These are phyloP conservation scores for Camelina laxa DNA, from an alignment of 345 rosid species.

Conservation along the genomic window DNA sequence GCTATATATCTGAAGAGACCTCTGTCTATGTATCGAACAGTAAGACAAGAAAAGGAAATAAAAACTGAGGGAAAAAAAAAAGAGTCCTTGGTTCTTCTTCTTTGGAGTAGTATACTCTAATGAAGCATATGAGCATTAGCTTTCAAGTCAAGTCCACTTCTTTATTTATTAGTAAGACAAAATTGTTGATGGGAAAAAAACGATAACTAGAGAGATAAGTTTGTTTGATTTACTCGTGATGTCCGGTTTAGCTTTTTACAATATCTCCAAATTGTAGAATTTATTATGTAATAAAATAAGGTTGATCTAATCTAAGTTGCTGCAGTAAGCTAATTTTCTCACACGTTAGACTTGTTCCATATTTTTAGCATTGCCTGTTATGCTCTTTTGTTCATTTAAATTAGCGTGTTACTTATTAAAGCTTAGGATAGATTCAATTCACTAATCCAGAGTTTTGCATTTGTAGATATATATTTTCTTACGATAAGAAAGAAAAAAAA, in stretches of 20 bases:
- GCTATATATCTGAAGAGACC: conserved; percentile 35
- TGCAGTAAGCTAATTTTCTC: not conserved
- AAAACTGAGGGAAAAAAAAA: conserved; percentile 6
- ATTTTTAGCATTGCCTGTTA: conserved; percentile 16
- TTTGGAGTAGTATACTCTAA: not conserved
- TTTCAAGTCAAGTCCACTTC: not conserved
- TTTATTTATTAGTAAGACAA: not conserved
- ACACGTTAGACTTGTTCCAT: conserved; percentile 16
- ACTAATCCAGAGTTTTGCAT: conserved; percentile 1
- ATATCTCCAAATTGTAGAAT: not conserved
- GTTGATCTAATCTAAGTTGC: conserved; percentile 6
- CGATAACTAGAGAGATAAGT: not conserved
- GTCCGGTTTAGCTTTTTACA: conserved; percentile 1
- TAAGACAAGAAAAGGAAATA: conserved; percentile 37
- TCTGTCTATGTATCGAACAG: conserved; percentile 26
- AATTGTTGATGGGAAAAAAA: too few relatives aligned
- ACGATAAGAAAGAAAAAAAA: not conserved
- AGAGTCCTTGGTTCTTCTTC: conserved; percentile 3
- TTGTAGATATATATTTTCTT: conserved; percentile 10
- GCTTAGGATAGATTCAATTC: not conserved
- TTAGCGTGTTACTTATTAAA: conserved; percentile 9
- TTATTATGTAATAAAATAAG: not conserved
- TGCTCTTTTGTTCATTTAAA: conserved; percentile 26
- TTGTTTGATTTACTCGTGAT: not conserved
- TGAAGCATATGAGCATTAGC: conserved; percentile 6